phyloP scores from a whole-genome alignment of 2,329 filamentous ascomycete species.

The Camillea tinctor region DNA sequence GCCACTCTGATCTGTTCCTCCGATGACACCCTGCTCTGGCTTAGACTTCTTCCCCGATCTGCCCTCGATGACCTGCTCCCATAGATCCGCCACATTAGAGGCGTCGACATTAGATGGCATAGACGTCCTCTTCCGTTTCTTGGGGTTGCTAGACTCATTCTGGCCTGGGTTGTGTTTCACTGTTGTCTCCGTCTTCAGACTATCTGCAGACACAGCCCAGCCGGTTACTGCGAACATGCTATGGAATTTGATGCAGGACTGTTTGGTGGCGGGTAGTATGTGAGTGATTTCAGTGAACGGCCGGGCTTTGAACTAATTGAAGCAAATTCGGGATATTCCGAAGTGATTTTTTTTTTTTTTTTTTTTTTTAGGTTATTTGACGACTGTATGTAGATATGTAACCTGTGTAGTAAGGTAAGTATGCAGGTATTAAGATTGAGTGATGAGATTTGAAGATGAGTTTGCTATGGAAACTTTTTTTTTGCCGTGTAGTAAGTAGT shows the following conservation, averaged over 20 bases:
- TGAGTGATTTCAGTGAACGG: slow-evolving; percentile 1
- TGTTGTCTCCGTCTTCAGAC: slow-evolving; percentile 66
- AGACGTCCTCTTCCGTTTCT: slow-evolving; percentile 56
- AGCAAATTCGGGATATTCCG: not conserved
- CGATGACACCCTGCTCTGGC: slow-evolving; percentile 19
- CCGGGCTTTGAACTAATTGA: slow-evolving; percentile 1
- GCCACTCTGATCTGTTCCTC: slow-evolving; percentile 15
- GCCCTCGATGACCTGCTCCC: slow-evolving; percentile 75
- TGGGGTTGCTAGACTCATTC: slow-evolving; percentile 18
- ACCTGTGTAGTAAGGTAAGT: no score
- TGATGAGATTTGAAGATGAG: not conserved
- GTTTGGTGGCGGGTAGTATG: not conserved
- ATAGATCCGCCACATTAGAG: slow-evolving; percentile 74
- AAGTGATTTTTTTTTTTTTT: no score
- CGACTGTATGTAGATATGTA: not conserved
- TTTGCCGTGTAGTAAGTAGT: not conserved
- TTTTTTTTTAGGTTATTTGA: no score
- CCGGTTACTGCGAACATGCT: slow-evolving; percentile 93
- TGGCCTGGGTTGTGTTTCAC: slow-evolving; percentile 32
- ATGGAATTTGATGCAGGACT: not conserved
- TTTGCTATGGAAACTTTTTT: not conserved
- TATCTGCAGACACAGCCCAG: slow-evolving; percentile 76
- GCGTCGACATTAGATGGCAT: slow-evolving; percentile 53
- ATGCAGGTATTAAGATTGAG: not conserved
- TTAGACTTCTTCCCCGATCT: slow-evolving; percentile 41